Conservation (phyloP, 345 rosid genomes). For the Eucalyptus brandiana region DNA sequence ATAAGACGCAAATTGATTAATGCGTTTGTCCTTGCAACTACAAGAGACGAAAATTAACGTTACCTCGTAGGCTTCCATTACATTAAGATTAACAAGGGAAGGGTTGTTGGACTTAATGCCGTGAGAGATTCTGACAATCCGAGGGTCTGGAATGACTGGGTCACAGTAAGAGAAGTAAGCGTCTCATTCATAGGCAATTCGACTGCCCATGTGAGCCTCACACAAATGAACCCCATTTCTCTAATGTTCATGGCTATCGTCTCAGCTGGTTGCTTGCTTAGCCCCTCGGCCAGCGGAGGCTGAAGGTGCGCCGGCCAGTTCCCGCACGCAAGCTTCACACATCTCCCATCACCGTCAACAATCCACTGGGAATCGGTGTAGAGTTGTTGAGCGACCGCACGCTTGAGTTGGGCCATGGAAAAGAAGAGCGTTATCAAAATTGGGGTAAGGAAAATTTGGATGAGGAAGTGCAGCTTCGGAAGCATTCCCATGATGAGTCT, state of each 20-base stretch:
- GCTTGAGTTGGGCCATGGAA: not conserved
- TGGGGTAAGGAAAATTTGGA: not conserved
- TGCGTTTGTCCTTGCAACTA: not conserved
- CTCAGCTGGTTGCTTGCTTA: conserved; percentile 46
- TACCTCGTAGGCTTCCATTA: conserved; percentile 75
- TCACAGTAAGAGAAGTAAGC: conserved; percentile 33
- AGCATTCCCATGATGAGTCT: not conserved
- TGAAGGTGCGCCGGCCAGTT: conserved; percentile 34
- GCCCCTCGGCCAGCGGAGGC: conserved; percentile 60
- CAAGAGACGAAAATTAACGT: not conserved
- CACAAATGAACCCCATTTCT: conserved; percentile 53
- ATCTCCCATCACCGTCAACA: not conserved
- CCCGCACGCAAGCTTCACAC: conserved; percentile 3
- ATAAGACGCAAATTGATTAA: not conserved
- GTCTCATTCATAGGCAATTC: conserved; percentile 39
- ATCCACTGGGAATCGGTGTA: not conserved
- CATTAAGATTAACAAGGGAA: conserved; percentile 49
- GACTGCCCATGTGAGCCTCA: conserved; percentile 62
- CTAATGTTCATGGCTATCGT: conserved; percentile 13
- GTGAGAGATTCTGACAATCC: conserved; percentile 46
- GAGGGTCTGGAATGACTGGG: conserved; percentile 43
- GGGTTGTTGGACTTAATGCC: conserved; percentile 74
- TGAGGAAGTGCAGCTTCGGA: not conserved
- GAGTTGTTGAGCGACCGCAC: not conserved
- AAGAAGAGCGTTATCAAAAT: not conserved